Evolutionary conservation across 352 stramenopile genomes (phyloP).

Genomic region (Phytophthora parvispora): DNA sequence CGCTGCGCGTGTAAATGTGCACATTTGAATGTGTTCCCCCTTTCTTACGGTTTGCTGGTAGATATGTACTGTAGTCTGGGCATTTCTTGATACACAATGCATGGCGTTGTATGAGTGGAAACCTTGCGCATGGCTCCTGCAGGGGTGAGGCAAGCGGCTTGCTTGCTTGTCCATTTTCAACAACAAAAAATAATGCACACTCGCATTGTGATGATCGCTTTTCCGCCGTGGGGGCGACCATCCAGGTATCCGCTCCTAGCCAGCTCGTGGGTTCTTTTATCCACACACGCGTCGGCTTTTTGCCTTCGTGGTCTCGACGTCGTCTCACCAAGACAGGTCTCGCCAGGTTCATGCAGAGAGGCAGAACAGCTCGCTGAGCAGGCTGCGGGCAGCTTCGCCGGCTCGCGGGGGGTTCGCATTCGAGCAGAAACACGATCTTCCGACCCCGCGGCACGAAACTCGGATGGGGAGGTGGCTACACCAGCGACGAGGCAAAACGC

Average conservation of each 20-base stretch:
- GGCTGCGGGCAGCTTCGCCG: conserved; percentile 12
- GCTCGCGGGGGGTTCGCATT: conserved; percentile 24
- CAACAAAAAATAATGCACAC: not conserved
- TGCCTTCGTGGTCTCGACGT: conserved; percentile 10
- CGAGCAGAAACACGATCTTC: conserved; percentile 37
- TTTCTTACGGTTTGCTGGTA: conserved; percentile 25
- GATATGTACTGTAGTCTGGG: not conserved
- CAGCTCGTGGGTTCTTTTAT: conserved; percentile 33
- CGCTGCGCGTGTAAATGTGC: conserved; percentile 6
- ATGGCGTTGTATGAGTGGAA: conserved; percentile 3
- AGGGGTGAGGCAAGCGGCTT: no score
- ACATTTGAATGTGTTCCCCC: not conserved
- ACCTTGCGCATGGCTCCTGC: not conserved
- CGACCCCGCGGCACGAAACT: conserved; percentile 24
- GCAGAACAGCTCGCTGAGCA: conserved; percentile 11
- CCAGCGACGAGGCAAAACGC: conserved; percentile 32
- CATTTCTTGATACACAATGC: conserved; percentile 15
- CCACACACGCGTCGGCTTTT: not conserved
- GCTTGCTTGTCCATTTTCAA: conserved; percentile 10
- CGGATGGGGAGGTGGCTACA: conserved; percentile 40
- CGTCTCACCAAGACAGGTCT: conserved; percentile 35
- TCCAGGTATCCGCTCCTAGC: conserved; percentile 27
- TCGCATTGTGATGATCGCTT: conserved; percentile 1
- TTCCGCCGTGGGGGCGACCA: conserved; percentile 6
- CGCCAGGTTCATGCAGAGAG: conserved; percentile 19